Conservation (phyloP, 1,284 basidiomycete species). For the Pseudozyma tsukubaensis region DNA sequence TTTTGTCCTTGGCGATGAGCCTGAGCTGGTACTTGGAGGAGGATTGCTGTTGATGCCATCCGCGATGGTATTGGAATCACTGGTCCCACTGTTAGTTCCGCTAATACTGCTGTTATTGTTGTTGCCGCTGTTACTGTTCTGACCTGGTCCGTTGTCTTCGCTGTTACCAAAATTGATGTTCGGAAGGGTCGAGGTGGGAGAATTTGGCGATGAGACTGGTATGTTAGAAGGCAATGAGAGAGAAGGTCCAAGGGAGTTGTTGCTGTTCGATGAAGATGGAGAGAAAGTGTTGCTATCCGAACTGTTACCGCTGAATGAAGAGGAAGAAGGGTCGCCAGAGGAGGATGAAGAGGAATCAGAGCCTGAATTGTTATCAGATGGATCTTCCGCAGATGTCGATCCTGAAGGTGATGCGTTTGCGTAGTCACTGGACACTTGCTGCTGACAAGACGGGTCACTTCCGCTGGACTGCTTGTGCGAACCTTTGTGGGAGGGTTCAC, state of each 20-base stretch:
- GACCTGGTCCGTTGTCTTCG: background rate
- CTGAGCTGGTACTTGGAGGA: background rate
- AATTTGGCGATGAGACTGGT: too few relatives aligned
- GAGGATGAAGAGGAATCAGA: background rate
- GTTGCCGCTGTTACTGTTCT: background rate
- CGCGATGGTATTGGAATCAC: background rate
- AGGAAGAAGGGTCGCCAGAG: background rate
- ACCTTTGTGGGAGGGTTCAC: too few relatives aligned
- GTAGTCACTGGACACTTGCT: background rate
- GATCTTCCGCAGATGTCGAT: background rate
- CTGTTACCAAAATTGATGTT: background rate
- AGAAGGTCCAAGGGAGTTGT: background rate
- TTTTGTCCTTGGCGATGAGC: conserved; percentile 1
- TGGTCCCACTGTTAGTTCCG: background rate
- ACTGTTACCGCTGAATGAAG: background rate
- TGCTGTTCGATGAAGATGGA: background rate
- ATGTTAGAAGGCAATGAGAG: background rate
- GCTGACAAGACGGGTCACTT: too few relatives aligned
- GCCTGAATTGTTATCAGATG: background rate
- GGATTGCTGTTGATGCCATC: background rate
- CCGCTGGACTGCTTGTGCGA: too few relatives aligned
- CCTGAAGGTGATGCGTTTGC: background rate
- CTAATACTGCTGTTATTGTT: conserved; percentile 1
- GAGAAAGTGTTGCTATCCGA: background rate
- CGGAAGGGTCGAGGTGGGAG: background rate